Evolutionary conservation across 1,284 basidiomycete genomes (phyloP), one percentile per base, ranked within the genome.

Genomic region (Trichosporon coremiiforme): DNA sequence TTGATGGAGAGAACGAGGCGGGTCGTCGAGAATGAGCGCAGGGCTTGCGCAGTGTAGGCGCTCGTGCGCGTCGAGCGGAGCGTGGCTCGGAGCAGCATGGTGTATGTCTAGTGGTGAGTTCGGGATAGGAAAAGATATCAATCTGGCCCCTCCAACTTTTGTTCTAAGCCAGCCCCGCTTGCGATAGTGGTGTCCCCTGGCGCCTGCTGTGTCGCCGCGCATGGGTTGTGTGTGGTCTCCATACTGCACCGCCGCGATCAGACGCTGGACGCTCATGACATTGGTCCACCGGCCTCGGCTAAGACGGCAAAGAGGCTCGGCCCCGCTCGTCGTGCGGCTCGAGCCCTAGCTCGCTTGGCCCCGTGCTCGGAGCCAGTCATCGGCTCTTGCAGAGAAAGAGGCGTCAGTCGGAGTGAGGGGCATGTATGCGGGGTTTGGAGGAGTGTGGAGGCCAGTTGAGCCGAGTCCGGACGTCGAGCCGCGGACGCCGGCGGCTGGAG

Each of bases 401-500:
- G 47, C 29, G 29, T 38, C 36, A 10, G 36, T 38, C 6, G 10
- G 36, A 38, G 57, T 60, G 57, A 60, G 57, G 57, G 31, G 31
- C 17, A 31, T 31, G 57, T 33, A 25, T 60, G 57, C 29, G 57
- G 31, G 57, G 57, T 33, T 60, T 60, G 57, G 57, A 31, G 57
- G 57, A n/a, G 57, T 17, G 31, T 17, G 57, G 31, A 35, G 57
- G 57, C 5, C n/a, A n/a, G n/a, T n/a, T n/a, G n/a, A n/a, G n/a
- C n/a, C n/a, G 17, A 20, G 55, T 33, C 29, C 57, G 57, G 31
- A 33, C 17, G 25, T 9, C 31, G 31, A 33, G 15, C 57, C 57
- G 57, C 57, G 57, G 57, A 60, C 57, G 31, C 57, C 57, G 57
- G 57, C 57, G 57, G 57, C 57, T 60, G 57, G 57, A 33, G 29